Evolutionary conservation across 768 basidiomycete species (phyloP), one percentile per base, ranked within the genome.

Genomic region (Kwoniella botswanensis): DNA sequence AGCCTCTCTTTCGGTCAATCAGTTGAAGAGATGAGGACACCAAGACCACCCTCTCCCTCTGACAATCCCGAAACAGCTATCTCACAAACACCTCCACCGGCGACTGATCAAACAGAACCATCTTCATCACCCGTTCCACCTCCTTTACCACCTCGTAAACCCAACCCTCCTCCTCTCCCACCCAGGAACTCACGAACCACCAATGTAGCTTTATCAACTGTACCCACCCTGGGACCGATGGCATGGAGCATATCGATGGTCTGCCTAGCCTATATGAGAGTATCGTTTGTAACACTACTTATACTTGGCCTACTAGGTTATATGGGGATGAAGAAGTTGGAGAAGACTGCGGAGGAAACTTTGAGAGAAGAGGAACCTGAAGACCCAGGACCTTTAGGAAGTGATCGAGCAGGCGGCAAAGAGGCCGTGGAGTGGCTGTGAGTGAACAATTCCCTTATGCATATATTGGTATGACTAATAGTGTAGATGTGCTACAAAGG

Each of bases 401-500:
- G 57, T 5, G 55, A 13, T 21, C 9, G 24, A 21, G 6, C 24
- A 52, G 15, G 54, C 35, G 42, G 52, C 18, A 26, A 29, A 65
- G 64, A 61, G 22, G 71, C 68, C 35, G 68, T 73, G 7, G 53
- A 65, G 3, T 73, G 72, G 72, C 60, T 73, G 72, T 73, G 56
- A 66, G 72, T 68, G 15, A 17, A 21, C 41, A 50, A 13, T 21
- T 56, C 17, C n/a, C 41, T 11, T 4, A 12, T 56, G 17, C 3
- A 35, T 35, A 35, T 35, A 35, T 35, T 6, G 35, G 35, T 35
- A 35, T 35, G 35, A 35, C 35, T 35, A 35, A 35, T 6, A 35
- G 4, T 55, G 13, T 54, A 2, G 44, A 41, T 9, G 18, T 50
- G 63, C 46, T 64, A 35, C 13, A 2, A 43, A 78, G 77, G 7